These are phyloP conservation scores for Cordyceps tenuipes DNA, from an alignment of 2,329 filamentous ascomycete species.

Conservation along the genomic window DNA sequence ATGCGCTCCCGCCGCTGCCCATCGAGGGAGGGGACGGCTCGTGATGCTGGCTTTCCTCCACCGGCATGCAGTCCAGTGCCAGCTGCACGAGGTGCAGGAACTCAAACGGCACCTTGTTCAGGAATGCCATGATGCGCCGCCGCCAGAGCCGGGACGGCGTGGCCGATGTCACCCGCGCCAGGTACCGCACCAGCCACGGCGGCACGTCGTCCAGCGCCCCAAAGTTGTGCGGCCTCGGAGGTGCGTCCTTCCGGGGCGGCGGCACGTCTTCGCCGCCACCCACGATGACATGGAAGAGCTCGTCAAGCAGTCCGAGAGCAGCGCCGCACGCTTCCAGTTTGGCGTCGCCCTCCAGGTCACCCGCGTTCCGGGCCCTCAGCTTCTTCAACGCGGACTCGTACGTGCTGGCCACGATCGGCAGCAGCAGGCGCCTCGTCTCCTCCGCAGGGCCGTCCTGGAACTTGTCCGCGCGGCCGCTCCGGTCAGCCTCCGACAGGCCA, in stretches of 20 bases:
- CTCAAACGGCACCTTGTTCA: slow-evolving; percentile 28
- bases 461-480: neutral
- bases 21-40: neutral
- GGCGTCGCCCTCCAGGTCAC: neutral
- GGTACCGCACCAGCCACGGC: slow-evolving; percentile 28
- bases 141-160: slow-evolving; percentile 23
- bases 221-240: neutral
- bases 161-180: slow-evolving; percentile 24
- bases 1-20: neutral
- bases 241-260: neutral
- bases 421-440: slow-evolving; percentile 9
- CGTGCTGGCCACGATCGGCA: slow-evolving; percentile 7
- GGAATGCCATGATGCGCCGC: slow-evolving; percentile 31
- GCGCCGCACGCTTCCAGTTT: neutral
- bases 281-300: neutral
- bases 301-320: neutral
- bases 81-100: slow-evolving; percentile 28
- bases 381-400: slow-evolving; percentile 8
- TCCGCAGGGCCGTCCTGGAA: slow-evolving; percentile 9
- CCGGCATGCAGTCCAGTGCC: slow-evolving; percentile 19
- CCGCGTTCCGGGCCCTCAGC: neutral
- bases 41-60: neutral
- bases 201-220: slow-evolving; percentile 20
- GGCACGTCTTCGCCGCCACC: neutral
- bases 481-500: neutral